Evolutionary conservation across 1,284 basidiomycete genomes (phyloP).

Genomic region (Ustilago bromivora): DNA sequence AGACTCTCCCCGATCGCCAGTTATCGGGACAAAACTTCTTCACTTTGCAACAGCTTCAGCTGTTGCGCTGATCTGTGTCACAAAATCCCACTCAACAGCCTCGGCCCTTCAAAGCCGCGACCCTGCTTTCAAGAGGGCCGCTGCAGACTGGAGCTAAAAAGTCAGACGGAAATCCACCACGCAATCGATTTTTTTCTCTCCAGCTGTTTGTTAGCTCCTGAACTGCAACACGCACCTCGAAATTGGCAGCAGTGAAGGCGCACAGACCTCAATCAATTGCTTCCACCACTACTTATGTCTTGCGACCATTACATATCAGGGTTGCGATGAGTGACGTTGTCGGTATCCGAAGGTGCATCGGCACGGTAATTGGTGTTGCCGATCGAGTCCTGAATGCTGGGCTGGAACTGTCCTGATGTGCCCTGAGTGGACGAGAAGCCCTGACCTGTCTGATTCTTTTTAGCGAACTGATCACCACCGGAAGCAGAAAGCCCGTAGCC

Average conservation of each 20-base stretch:
- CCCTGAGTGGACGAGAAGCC: conserved; percentile 36
- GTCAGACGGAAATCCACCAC: not conserved
- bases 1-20: too few relatives aligned
- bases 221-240: not conserved
- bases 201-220: not conserved
- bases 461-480: conserved; percentile 41
- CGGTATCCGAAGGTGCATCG: conserved; percentile 27
- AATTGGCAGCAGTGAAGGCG: not conserved
- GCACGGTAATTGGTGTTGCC: conserved; percentile 29
- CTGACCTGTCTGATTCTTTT: conserved; percentile 44
- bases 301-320: conserved; percentile 13
- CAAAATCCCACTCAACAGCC: not conserved
- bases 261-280: not conserved
- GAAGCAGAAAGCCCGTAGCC: conserved; percentile 45
- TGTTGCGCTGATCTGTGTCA: conserved; percentile 1
- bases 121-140: not conserved
- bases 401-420: conserved; percentile 38
- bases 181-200: conserved; percentile 1
- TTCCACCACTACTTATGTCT: not conserved
- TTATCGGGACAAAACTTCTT: too few relatives aligned
- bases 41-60: too few relatives aligned
- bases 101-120: not conserved
- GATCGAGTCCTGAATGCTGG: conserved; percentile 37
- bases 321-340: conserved; percentile 23
- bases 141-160: conserved; percentile 2